Evolutionary conservation across 2,329 filamentous ascomycete species (phyloP), one percentile per base, ranked within the genome.

Genomic region (Monosporascus ibericus): DNA sequence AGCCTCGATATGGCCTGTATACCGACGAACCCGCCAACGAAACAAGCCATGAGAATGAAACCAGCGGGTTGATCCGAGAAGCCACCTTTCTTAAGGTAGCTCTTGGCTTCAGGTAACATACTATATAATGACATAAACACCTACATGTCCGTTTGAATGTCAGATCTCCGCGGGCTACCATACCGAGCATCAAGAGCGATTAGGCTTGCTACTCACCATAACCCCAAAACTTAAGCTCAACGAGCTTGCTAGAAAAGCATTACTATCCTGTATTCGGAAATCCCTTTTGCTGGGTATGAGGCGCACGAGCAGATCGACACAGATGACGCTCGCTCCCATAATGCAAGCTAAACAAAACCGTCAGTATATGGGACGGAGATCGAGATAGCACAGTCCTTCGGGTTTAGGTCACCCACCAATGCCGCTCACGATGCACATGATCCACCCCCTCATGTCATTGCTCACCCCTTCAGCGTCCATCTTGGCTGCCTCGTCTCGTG

Each of bases 211-310:
- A 99, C 82, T 59, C 70, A 96, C 92, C 91, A 99, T 95, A 46
- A 97, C 92, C 44, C 94, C 92, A 60, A 96, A 96, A 68, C 91
- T 96, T 58, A 99, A 73, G 70, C 92, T 96, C 55, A 97, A 73
- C 0, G 92, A 96, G 22, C 85, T 84, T 1, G 92, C 92, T 5
- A 96, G 78, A 67, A 99, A 99, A 22, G 77, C 77, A 73, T 89
- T 92, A 72, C 89, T 96, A 57, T 95, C 88, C 65, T 95, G 84
- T 60, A 99, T 95, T 61, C 84, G 82, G 69, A 97, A 99, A 66
- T 85, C 78, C 62, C 78, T 82, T 70, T 87, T 84, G 49, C 86
- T 82, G 3, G 90, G 88, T 48, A 96, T 75, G 49, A 80, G 77
- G 52, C 85, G 85, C 48, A 95, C 76, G 50, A 95, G 64, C 39